Evolutionary conservation across 768 basidiomycete genomes (phyloP).

Genomic region (Tulasnella sp.): DNA sequence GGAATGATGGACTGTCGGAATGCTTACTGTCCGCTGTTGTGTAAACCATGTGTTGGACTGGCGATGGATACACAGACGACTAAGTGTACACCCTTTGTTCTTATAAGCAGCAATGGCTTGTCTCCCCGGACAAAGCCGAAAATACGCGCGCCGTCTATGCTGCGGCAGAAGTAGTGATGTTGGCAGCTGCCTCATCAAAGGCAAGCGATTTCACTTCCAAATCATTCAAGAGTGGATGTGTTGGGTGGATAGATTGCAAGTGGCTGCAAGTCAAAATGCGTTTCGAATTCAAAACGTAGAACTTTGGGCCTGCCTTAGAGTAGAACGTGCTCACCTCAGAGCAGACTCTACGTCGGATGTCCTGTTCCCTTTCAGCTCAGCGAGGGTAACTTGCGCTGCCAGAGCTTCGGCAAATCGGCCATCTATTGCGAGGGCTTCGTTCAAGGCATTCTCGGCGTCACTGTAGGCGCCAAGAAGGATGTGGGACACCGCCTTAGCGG

Average conservation of each 20-base stretch:
- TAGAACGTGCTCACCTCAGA: conserved; percentile 43
- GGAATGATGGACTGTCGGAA: no score
- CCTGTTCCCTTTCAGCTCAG: conserved; percentile 45
- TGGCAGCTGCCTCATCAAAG: conserved; percentile 52
- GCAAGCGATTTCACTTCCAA: conserved; percentile 44
- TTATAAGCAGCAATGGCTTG: no score
- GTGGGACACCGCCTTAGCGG: conserved; percentile 66
- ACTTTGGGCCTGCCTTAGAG: no score
- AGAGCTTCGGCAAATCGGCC: conserved; percentile 46
- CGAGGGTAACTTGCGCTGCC: conserved; percentile 53
- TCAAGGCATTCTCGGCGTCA: conserved; percentile 69
- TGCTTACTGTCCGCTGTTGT: no score
- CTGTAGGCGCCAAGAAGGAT: conserved; percentile 62
- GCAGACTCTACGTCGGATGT: conserved; percentile 50
- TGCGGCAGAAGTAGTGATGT: conserved; percentile 42
- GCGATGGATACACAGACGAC: no score
- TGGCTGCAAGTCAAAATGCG: conserved; percentile 27
- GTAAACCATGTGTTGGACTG: no score
- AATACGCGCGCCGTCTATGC: no score
- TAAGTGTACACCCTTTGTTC: no score
- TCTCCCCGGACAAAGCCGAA: no score
- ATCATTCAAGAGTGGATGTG: conserved; percentile 57
- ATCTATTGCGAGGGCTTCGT: conserved; percentile 45
- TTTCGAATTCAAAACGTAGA: neutral
- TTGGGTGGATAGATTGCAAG: conserved; percentile 40